Conservation (phyloP, 768 basidiomycete genomes). For the Boletus reticulatus region DNA sequence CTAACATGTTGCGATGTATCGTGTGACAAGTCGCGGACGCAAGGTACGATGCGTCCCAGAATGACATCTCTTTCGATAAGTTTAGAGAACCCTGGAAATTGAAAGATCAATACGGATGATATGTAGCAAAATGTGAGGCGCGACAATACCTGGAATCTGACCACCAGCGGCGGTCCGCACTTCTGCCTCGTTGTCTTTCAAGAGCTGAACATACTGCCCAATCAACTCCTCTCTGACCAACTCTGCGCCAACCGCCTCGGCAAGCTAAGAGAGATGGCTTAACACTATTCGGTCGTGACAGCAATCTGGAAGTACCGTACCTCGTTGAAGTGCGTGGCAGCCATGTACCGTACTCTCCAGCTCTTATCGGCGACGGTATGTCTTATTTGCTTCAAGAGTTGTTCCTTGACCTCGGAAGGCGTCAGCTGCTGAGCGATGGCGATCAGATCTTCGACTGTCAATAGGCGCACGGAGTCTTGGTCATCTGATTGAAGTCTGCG, state of each 20-base stretch:
- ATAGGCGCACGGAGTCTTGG: conserved; percentile 93
- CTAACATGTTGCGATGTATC: conserved; percentile 97
- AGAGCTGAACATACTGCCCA: conserved; percentile 84
- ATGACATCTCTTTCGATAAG: conserved; percentile 92
- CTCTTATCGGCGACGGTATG: conserved; percentile 92
- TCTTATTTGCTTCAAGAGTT: conserved; percentile 84
- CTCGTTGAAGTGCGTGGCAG: conserved; percentile 95
- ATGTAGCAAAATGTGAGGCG: background rate
- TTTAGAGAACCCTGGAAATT: conserved; percentile 82
- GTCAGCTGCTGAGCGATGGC: conserved; percentile 83
- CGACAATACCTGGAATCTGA: conserved; percentile 84
- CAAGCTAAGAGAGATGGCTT: conserved; percentile 52
- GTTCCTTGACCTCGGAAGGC: conserved; percentile 88
- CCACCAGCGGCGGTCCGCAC: conserved; percentile 94
- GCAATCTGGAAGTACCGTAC: conserved; percentile 37
- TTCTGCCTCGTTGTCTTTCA: conserved; percentile 99
- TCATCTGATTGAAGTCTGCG: conserved; percentile 93
- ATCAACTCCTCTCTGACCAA: conserved; percentile 93
- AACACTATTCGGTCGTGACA: background rate
- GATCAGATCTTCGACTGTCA: conserved; percentile 96
- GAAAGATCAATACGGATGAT: conserved; percentile 6
- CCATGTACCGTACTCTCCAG: conserved; percentile 99
- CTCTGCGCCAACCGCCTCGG: conserved; percentile 85
- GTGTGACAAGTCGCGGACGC: conserved; percentile 90
- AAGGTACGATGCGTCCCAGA: conserved; percentile 88